phyloP scores from a whole-genome alignment of 768 basidiomycete genomes.

The Agrocybe praecox region DNA sequence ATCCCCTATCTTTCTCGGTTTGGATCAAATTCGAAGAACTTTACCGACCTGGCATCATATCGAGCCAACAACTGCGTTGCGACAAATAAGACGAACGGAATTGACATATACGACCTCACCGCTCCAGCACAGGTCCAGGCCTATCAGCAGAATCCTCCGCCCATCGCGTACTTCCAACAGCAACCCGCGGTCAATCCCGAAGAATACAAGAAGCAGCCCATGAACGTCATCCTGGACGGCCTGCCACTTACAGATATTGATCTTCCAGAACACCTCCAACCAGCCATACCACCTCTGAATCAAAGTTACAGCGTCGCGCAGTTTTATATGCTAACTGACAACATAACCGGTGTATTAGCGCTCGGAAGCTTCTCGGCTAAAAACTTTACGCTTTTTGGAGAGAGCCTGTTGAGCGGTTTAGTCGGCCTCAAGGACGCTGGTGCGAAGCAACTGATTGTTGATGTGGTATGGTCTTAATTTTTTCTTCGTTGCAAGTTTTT shows the following conservation, averaged over 20 bases:
- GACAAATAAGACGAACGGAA: constrained; percentile 48
- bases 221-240: constrained; percentile 54
- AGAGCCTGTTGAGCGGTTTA: constrained; percentile 47
- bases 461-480: constrained; percentile 40
- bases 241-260: constrained; percentile 45
- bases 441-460: constrained; percentile 56
- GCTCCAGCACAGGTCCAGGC: not conserved
- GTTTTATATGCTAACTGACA: constrained; percentile 56
- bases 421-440: constrained; percentile 47
- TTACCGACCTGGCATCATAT: constrained; percentile 51
- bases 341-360: constrained; percentile 55
- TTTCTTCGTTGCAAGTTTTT: not conserved
- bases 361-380: constrained; percentile 58
- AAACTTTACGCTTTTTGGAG: constrained; percentile 42
- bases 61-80: constrained; percentile 56
- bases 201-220: constrained; percentile 35
- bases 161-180: constrained; percentile 41
- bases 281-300: constrained; percentile 36
- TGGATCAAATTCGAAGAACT: constrained; percentile 42
- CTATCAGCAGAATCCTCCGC: constrained; percentile 15
- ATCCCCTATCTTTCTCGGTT: constrained; percentile 62
- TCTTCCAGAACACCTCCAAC: constrained; percentile 41
- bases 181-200: constrained; percentile 33
- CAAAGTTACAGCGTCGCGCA: constrained; percentile 54
- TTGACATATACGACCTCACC: constrained; percentile 33